phyloP scores from a whole-genome alignment of 192 early-diverging fungal genomes.

The Chytriomyces hyalinus region DNA sequence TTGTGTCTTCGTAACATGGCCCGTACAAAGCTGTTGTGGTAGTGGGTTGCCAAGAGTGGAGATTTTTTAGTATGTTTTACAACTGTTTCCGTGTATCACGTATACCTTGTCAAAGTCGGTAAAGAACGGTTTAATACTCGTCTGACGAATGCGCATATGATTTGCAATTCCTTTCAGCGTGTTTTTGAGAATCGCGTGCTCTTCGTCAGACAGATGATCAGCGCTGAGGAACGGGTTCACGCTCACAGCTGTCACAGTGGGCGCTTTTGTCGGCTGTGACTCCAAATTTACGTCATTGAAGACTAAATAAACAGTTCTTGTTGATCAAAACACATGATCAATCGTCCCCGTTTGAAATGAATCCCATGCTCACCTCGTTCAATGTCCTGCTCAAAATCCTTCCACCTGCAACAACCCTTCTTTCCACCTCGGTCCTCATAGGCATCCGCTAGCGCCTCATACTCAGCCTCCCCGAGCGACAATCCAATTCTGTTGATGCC shows the following conservation, averaged over 20 bases:
- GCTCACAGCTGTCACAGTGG: conserved; percentile 18
- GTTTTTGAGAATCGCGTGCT: conserved; percentile 36
- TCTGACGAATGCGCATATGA: conserved; percentile 51
- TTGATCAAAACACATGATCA: background rate
- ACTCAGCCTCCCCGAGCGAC: conserved; percentile 42
- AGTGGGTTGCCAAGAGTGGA: background rate
- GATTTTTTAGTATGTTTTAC: background rate
- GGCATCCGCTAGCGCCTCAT: conserved; percentile 44
- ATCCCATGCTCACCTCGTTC: conserved; percentile 46
- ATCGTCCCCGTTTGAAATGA: background rate
- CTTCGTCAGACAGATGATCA: conserved; percentile 34
- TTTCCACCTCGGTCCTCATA: conserved; percentile 42
- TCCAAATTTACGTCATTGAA: conserved; percentile 57
- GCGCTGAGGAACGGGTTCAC: conserved; percentile 42
- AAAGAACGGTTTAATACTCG: conserved; percentile 61
- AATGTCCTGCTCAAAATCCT: conserved; percentile 54
- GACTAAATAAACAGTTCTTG: conserved; percentile 23
- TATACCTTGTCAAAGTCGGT: conserved; percentile 60
- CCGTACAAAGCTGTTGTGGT: conserved; percentile 49
- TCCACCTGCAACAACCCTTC: conserved; percentile 51
- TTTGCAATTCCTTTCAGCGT: conserved; percentile 46
- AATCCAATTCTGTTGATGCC: conserved; percentile 56
- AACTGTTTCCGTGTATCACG: background rate
- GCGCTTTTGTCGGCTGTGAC: conserved; percentile 43
- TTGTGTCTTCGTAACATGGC: conserved; percentile 58